phyloP scores from a whole-genome alignment of 2,329 filamentous ascomycete genomes.

The Trichophyton simii region DNA sequence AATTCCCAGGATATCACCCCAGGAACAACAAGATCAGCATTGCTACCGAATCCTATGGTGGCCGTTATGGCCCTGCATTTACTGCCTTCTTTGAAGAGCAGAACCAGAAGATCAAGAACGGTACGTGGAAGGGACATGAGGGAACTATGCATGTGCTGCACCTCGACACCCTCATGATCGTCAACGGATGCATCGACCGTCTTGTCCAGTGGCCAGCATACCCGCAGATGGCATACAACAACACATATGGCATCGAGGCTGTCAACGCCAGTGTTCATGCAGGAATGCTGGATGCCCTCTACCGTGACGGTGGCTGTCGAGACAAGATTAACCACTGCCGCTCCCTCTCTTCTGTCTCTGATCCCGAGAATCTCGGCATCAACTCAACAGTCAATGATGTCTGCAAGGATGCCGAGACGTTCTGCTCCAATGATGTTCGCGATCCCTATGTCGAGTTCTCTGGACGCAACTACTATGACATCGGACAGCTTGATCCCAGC shows the following conservation, averaged over 20 bases:
- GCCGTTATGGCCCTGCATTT: neutral
- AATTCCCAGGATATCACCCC: conserved; percentile 4
- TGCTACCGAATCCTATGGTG: neutral
- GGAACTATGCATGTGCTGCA: neutral
- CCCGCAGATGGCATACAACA: conserved; percentile 37
- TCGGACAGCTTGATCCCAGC: neutral
- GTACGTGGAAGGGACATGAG: neutral
- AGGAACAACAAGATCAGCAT: neutral
- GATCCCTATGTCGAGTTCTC: neutral
- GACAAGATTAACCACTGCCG: conserved; percentile 38
- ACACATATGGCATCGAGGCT: conserved; percentile 38
- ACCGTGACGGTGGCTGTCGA: conserved; percentile 32
- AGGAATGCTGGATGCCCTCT: conserved; percentile 26
- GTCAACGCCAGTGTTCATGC: conserved; percentile 33
- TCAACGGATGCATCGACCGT: conserved; percentile 25
- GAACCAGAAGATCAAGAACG: conserved; percentile 1
- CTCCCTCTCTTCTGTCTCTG: conserved; percentile 10
- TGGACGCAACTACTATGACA: conserved; percentile 3
- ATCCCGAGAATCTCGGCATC: conserved; percentile 4
- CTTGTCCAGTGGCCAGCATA: conserved; percentile 35
- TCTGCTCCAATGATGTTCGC: conserved; percentile 20
- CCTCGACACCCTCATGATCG: conserved; percentile 37
- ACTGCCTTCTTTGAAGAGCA: neutral
- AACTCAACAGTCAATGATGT: conserved; percentile 20
- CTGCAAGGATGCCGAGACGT: conserved; percentile 30